Base-by-base conservation (phyloP, 228 moss, liverwort and hornwort species). In the Sphagnum magellanicum region DNA sequence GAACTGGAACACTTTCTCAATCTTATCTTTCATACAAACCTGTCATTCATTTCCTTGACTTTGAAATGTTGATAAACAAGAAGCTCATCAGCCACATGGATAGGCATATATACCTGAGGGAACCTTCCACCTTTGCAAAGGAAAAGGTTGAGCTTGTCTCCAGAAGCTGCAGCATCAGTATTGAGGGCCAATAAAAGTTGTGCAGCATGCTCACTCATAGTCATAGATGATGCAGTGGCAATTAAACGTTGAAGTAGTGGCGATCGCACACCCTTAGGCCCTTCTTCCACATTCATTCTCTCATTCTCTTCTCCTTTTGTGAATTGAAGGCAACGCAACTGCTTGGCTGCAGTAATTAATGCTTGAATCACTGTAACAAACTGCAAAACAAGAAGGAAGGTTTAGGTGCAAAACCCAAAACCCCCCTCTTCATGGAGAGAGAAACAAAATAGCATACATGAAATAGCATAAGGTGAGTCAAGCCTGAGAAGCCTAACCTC, bases 331-430 rank as follows among this genome's bases (percentile, higher is more conserved):
- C 79, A 80, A 70, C 91, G 82, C 48, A 98, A 78, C 64, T 89
- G 90, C 73, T 83, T 87, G 64, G 94, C 87, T 79, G 91, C 85
- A 71, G 73, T 84, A 49, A 93, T 63, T 5, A 98, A 87, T 47
- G 89, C 85, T 83, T 98, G 85, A 12, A 94, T 83, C 61, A 94
- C 94, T 15, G 85, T 84, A 76, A 98, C 98, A 88, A 98, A 98
- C 98, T 98, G 88, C 81, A 83, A 32, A 49, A 71, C 32, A 32
- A 32, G 32, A 32, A 32, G 32, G 32, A 32, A 32, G 32, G 32
- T 32, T 32, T 32, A 32, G 32, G 32, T 32, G 32, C 32, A 32
- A 32, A 32, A 32, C 32, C 32, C 32, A 32, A 32, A 32, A 32
- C 1, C 32, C 32, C 32, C 2, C 3, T 32, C 32, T 32, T 32